Evolutionary conservation across 2,329 filamentous ascomycete species (phyloP).

Genomic region (Aspergillus quadrilineatus): DNA sequence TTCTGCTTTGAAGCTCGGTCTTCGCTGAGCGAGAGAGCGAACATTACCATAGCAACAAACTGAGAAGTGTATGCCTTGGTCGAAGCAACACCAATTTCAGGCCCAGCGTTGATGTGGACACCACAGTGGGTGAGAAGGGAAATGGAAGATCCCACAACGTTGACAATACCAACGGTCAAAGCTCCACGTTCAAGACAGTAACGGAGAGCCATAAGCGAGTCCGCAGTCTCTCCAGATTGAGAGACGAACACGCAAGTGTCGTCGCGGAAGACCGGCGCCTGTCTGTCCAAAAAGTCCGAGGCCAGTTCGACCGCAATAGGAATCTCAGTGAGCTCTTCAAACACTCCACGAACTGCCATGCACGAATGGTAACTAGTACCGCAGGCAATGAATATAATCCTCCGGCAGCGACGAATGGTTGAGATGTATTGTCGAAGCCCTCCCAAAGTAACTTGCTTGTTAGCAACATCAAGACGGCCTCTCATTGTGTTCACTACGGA

Average conservation of each 20-base stretch:
- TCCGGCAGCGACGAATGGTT: conserved; percentile 92
- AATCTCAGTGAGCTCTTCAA: conserved; percentile 97
- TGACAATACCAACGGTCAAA: conserved; percentile 96
- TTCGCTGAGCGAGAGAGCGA: conserved; percentile 91
- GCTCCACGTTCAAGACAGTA: conserved; percentile 98
- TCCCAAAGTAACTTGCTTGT: conserved; percentile 94
- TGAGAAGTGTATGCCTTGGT: conserved; percentile 99
- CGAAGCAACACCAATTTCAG: conserved; percentile 97
- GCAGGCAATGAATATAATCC: conserved; percentile 98
- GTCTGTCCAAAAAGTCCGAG: conserved; percentile 94
- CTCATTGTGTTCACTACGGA: conserved; percentile 99
- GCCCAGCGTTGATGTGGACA: conserved; percentile 99
- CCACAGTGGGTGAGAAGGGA: conserved; percentile 98
- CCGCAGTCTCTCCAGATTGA: conserved; percentile 96
- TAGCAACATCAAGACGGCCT: conserved; percentile 88
- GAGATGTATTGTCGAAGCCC: conserved; percentile 93
- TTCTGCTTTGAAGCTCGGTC: conserved; percentile 92
- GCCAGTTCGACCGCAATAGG: conserved; percentile 95
- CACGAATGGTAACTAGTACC: conserved; percentile 98
- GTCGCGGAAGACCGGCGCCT: conserved; percentile 97
- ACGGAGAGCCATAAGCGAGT: conserved; percentile 92
- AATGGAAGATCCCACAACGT: conserved; percentile 97
- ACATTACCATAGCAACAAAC: conserved; percentile 99
- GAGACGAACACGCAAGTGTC: conserved; percentile 99
- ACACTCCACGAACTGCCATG: conserved; percentile 97